Percentiles rank a stretch among this genome's conserved stretches.
Evolutionary conservation across 23 red algal species (phyloP).

Genomic region (Pyropia haitanensis): DNA sequence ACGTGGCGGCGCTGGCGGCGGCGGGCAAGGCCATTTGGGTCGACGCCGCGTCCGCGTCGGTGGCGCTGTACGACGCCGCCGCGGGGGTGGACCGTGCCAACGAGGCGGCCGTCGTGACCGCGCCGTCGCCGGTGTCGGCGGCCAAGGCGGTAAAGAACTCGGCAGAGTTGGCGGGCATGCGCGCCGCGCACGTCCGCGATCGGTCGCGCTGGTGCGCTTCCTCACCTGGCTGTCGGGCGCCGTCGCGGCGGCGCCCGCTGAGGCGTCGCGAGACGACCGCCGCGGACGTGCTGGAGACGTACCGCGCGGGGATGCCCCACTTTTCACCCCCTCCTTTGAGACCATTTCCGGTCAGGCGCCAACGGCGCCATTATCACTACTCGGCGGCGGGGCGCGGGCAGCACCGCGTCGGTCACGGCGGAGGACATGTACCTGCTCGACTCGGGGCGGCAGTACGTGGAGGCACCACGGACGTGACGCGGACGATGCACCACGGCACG

Average conservation of each 20-base stretch:
- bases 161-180: slow-evolving; percentile 58
- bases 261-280: slow-evolving; percentile 37
- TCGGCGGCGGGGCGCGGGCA: slow-evolving; percentile 23
- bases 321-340: slow-evolving; percentile 79
- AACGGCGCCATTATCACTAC: slow-evolving; percentile 98
- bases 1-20: slow-evolving; percentile 6
- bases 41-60: slow-evolving; percentile 48
- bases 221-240: slow-evolving; percentile 64
- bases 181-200: slow-evolving; percentile 58
- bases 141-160: slow-evolving; percentile 85
- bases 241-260: slow-evolving; percentile 17
- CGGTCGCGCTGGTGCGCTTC: slow-evolving; percentile 68
- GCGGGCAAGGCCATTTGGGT: slow-evolving; percentile 42
- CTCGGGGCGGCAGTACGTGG: slow-evolving; percentile 86
- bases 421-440: slow-evolving; percentile 78
- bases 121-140: slow-evolving; percentile 55
- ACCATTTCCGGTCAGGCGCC: slow-evolving; percentile 70
- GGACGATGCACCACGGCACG: slow-evolving; percentile 82
- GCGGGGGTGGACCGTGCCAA: not conserved
- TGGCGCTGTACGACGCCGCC: slow-evolving; percentile 17
- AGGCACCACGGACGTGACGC: slow-evolving; percentile 96
- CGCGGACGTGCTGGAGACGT: slow-evolving; percentile 51
- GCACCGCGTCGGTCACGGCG: slow-evolving; percentile 22
- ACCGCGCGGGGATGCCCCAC: slow-evolving; percentile 47
- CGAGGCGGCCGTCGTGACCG: slow-evolving; percentile 13